These are phyloP conservation scores for Thoreauomyces humboldtii DNA, from an alignment of 192 early-diverging fungal genomes.

Conservation along the genomic window DNA sequence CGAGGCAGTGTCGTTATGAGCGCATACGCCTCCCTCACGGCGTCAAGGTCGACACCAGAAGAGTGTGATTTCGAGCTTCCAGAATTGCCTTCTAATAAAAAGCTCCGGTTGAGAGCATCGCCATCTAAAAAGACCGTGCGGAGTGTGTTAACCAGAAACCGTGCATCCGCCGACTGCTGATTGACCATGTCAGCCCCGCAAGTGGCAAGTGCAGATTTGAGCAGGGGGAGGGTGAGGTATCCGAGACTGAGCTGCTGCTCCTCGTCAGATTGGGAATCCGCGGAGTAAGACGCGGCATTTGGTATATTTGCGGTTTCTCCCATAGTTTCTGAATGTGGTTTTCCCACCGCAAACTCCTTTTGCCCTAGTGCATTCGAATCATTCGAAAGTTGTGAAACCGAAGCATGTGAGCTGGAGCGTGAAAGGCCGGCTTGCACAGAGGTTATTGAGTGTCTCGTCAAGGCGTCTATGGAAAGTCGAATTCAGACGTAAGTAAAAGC, in stretches of 20 bases:
- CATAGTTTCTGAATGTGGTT: too few species aligned
- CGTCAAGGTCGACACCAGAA: slow-evolving; percentile 34
- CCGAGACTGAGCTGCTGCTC: slow-evolving; percentile 31
- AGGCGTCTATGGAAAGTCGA: too few species aligned
- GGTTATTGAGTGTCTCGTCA: too few species aligned
- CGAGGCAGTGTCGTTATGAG: slow-evolving; percentile 34
- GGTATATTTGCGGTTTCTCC: too few species aligned
- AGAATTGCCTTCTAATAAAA: slow-evolving; percentile 20
- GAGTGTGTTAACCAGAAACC: slow-evolving; percentile 36
- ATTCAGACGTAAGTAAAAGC: too few species aligned
- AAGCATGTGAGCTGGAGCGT: too few species aligned
- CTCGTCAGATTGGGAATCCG: slow-evolving; percentile 5
- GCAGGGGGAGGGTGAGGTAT: slow-evolving; percentile 32
- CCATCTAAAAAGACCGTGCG: slow-evolving; percentile 38
- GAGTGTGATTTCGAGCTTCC: slow-evolving; percentile 15
- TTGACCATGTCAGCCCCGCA: not conserved
- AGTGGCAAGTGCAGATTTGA: slow-evolving; percentile 35
- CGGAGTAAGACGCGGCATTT: too few species aligned
- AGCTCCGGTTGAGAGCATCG: slow-evolving; percentile 40
- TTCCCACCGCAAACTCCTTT: too few species aligned
- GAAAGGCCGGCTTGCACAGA: too few species aligned
- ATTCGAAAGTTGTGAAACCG: too few species aligned
- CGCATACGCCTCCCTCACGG: slow-evolving; percentile 33
- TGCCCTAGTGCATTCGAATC: too few species aligned
- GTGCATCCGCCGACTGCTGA: not conserved